These are phyloP conservation scores for Fomitopsis palustris DNA, from an alignment of 1,284 basidiomycete genomes.

Conservation along the genomic window DNA sequence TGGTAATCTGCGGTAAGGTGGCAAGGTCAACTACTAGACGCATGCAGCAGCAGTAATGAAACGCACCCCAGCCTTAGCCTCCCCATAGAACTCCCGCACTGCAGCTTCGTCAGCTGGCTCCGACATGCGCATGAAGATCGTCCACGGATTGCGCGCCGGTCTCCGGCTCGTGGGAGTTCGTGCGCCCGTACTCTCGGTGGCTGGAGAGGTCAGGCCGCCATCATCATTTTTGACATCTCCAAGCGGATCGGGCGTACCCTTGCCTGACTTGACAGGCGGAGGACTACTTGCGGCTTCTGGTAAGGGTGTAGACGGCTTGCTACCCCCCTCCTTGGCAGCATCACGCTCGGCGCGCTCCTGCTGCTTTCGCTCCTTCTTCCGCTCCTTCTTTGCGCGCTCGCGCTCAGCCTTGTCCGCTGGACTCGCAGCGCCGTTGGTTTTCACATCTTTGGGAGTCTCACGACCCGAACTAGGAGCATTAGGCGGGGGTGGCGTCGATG, in stretches of 20 bases:
- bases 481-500: constrained; percentile 27
- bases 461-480: constrained; percentile 29
- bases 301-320: constrained; percentile 20
- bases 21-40: background rate
- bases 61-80: constrained; percentile 60
- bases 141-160: constrained; percentile 75
- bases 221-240: constrained; percentile 33
- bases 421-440: constrained; percentile 28
- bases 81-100: constrained; percentile 73
- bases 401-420: constrained; percentile 40
- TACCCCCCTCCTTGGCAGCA: constrained; percentile 25
- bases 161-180: constrained; percentile 64
- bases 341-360: constrained; percentile 42
- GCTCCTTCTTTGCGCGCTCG: constrained; percentile 52
- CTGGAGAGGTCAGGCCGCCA: constrained; percentile 45
- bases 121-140: constrained; percentile 77
- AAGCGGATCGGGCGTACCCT: constrained; percentile 36
- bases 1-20: constrained; percentile 68
- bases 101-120: constrained; percentile 61
- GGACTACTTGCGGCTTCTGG: constrained; percentile 18
- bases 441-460: constrained; percentile 34
- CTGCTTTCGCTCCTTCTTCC: constrained; percentile 57
- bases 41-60: background rate
- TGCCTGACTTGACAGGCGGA: constrained; percentile 34
- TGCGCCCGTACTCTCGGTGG: constrained; percentile 55